phyloP scores from a whole-genome alignment of 345 rosid genomes.

The Salix exigua region DNA sequence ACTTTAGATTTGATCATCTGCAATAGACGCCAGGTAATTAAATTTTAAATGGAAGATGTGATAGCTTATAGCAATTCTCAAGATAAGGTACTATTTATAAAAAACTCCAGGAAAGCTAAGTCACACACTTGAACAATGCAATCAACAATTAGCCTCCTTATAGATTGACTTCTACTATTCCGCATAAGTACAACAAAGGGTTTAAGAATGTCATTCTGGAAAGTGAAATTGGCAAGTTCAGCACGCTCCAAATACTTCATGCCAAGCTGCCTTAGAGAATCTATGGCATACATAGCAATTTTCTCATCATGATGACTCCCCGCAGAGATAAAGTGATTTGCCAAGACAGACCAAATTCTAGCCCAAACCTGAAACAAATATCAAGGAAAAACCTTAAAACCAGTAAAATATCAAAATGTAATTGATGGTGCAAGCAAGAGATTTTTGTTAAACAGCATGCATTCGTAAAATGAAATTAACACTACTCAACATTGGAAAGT shows the following conservation, averaged over 20 bases:
- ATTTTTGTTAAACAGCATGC: background rate
- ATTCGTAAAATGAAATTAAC: background rate
- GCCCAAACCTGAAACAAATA: constrained; percentile 70
- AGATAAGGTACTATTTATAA: background rate
- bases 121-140: constrained; percentile 79
- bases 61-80: background rate
- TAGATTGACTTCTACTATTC: constrained; percentile 70
- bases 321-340: constrained; percentile 87
- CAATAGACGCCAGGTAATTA: constrained; percentile 19
- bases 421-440: background rate
- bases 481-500: background rate
- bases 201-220: constrained; percentile 92
- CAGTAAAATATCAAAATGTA: background rate
- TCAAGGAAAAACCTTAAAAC: background rate
- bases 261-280: constrained; percentile 90
- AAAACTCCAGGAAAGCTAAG: constrained; percentile 11
- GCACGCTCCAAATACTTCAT: constrained; percentile 91
- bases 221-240: constrained; percentile 85
- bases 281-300: constrained; percentile 92
- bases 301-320: constrained; percentile 92
- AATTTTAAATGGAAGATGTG: background rate
- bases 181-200: constrained; percentile 90
- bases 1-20: constrained; percentile 96
- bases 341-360: constrained; percentile 84
- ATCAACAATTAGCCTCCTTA: constrained; percentile 82